phyloP scores from a whole-genome alignment of 108 stramenopile species.

The Nitzschia palea region DNA sequence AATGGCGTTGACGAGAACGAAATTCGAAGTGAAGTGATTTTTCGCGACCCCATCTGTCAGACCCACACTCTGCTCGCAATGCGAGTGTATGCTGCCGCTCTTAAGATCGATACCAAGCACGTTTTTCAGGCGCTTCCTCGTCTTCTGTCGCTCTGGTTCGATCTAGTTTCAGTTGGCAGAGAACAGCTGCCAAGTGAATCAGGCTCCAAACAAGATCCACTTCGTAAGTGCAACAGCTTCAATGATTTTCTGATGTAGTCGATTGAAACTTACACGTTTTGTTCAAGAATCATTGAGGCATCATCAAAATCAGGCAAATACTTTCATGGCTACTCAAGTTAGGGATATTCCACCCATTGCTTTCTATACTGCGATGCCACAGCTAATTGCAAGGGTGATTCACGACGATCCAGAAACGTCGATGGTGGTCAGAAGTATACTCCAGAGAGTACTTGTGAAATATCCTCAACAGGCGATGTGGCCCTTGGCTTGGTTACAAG shows the following conservation, averaged over 20 bases:
- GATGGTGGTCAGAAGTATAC: constrained; percentile 56
- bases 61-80: constrained; percentile 70
- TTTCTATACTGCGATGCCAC: constrained; percentile 87
- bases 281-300: constrained; percentile 10
- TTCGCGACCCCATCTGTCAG: constrained; percentile 58
- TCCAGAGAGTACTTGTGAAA: constrained; percentile 65
- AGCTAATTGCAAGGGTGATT: constrained; percentile 72
- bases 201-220: background rate
- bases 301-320: constrained; percentile 64
- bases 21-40: constrained; percentile 37
- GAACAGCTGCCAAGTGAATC: background rate
- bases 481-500: constrained; percentile 82
- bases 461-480: constrained; percentile 87
- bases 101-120: constrained; percentile 73
- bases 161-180: constrained; percentile 57
- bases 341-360: constrained; percentile 58
- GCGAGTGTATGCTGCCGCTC: constrained; percentile 62
- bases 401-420: constrained; percentile 65
- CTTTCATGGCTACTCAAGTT: constrained; percentile 47
- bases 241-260: background rate
- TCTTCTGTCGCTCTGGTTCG: constrained; percentile 86
- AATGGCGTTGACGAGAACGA: constrained; percentile 46
- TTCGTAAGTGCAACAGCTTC: constrained; percentile 16
- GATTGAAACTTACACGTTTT: background rate
- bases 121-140: constrained; percentile 88